Base-by-base conservation (phyloP, 1,284 basidiomycete species). In the Testicularia cyperi region DNA sequence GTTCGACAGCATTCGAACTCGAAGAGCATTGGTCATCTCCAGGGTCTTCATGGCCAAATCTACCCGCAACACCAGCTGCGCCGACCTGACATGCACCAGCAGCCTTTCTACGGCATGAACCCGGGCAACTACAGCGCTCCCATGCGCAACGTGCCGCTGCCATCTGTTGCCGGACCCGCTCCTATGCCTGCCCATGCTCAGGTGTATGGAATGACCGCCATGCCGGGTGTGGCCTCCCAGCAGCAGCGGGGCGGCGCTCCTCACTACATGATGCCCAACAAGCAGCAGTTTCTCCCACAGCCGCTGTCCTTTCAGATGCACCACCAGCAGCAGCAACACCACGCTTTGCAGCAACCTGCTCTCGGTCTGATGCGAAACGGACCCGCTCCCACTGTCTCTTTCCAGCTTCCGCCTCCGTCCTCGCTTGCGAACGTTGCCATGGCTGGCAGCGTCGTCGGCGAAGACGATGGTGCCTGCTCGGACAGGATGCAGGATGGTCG, bases 61-160 rank as follows among this genome's bases (percentile, higher is more conserved):
- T 10, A 40, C 23, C 51, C 46, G 10, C 10, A 29, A n/a, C 38
- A 21, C 38, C 25, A 55, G 38, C 38, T 34, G 27, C 40, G 33
- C 7, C 43, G 39, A 12, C 30, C 18, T 10, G 27, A 30, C 27
- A 39, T 34, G 15, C 27, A 34, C 6, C 14, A 23, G 20, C 19
- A 25, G n/a, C 39, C 28, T 5, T 25, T 38, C 21, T 39, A 39
- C 28, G 25, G 31, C 24, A 14, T 36, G n/a, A 28, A 36, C 26
- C 28, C 39, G 15, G 42, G 38, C 23, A 38, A 46, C 41, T 61
- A 53, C 44, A 54, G 51, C 36, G 52, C 57, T 7, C 63, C 63
- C 7, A 53, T 54, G 44, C 41, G 44, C 3, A 57, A 47, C 0
- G 37, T 54, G 7, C 48, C 63, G 14, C 52, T 58, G 6, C 60